Evolutionary conservation across 2,329 filamentous ascomycete species (phyloP).

Genomic region (Aspergillus transmontanensis): DNA sequence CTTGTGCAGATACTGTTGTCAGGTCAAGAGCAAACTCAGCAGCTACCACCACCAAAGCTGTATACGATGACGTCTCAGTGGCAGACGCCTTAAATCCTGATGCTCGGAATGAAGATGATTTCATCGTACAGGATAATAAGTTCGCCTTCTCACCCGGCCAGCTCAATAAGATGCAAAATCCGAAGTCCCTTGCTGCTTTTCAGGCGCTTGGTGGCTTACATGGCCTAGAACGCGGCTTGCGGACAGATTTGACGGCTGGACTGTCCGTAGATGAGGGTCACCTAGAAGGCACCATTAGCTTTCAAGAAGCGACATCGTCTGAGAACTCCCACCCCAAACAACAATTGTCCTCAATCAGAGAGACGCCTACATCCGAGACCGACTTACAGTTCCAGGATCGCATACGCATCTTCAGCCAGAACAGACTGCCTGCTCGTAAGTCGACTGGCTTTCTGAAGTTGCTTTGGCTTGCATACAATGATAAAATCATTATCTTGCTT

Average conservation of each 20-base stretch:
- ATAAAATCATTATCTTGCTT: slow-evolving; percentile 71
- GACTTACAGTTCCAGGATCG: slow-evolving; percentile 55
- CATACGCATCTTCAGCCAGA: slow-evolving; percentile 62
- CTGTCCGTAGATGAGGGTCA: slow-evolving; percentile 74
- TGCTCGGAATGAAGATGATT: slow-evolving; percentile 73
- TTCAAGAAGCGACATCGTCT: slow-evolving; percentile 65
- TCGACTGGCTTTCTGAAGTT: slow-evolving; percentile 61
- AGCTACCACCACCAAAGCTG: slow-evolving; percentile 24
- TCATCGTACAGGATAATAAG: slow-evolving; percentile 74
- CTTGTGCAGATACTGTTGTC: slow-evolving; percentile 36
- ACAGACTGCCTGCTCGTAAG: slow-evolving; percentile 66
- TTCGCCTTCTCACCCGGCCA: slow-evolving; percentile 81
- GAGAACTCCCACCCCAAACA: slow-evolving; percentile 18
- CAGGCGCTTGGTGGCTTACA: slow-evolving; percentile 75
- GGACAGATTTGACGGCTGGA: slow-evolving; percentile 71
- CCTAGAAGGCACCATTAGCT: slow-evolving; percentile 67
- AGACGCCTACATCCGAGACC: slow-evolving; percentile 12
- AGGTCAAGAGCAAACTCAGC: slow-evolving; percentile 39
- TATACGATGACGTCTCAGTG: slow-evolving; percentile 41
- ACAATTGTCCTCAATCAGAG: slow-evolving; percentile 1
- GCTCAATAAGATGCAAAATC: slow-evolving; percentile 84
- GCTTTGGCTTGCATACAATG: slow-evolving; percentile 72
- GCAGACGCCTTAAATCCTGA: slow-evolving; percentile 72
- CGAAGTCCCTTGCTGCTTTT: slow-evolving; percentile 82
- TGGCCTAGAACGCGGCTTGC: slow-evolving; percentile 78